Evolutionary conservation across 1,284 basidiomycete species (phyloP), one percentile per base, ranked within the genome.

Genomic region (Amylostereum chailletii): DNA sequence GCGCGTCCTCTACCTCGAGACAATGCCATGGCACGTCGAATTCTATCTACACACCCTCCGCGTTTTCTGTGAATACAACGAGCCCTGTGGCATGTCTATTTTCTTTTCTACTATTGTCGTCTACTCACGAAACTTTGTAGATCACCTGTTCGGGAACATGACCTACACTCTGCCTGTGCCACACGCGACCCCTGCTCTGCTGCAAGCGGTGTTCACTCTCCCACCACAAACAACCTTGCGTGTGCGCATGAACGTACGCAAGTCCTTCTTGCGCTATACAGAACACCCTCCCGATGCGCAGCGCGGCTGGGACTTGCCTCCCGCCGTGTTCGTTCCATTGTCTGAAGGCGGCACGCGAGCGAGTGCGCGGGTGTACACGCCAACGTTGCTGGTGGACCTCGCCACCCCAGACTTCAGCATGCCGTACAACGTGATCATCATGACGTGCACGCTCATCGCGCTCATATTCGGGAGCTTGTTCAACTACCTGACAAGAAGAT

Each of bases 401-500:
- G 89, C 95, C 5, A 94, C 92, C 5, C 96, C 96, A 0, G 95
- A 99, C 69, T 99, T 99, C 67, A 94, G 90, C 61, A 98, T 99
- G 94, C 94, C 95, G 8, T 99, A 98, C 71, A 99, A 98, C 67
- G 94, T 98, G 54, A 98, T 98, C 66, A 95, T 96, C 61, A 87
- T 97, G 74, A 93, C 83, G 50, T 91, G 85, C 61, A 94, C 92
- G 6, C 72, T 96, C 45, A 79, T 94, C 53, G 94, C 95, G 34
- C 79, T 98, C 53, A 86, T 95, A 54, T 98, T 99, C 65, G 95
- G 95, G 39, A 89, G 82, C 56, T 70, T 95, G 43, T 91, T 97
- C 68, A 98, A 98, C 61, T 65, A 85, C 43, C 68, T 97, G 61
- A 88, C 91, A 41, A 72, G 95, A 53, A 78, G 79, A 58, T 91